Evolutionary conservation across 2,329 filamentous ascomycete species (phyloP).

Genomic region (Ceratocystis cubensis): DNA sequence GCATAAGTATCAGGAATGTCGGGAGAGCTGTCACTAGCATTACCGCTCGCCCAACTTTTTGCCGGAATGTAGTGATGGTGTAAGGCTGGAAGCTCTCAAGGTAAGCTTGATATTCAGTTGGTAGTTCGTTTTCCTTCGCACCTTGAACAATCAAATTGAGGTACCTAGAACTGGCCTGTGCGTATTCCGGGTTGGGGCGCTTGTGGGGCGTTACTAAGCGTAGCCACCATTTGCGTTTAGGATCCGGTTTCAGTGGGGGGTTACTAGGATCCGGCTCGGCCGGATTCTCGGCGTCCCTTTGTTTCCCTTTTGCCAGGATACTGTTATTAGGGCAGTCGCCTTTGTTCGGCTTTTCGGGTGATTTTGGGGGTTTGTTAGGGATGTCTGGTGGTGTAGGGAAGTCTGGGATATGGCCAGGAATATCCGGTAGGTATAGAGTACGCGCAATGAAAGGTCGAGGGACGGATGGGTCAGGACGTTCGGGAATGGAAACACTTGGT

Average conservation of each 20-base stretch:
- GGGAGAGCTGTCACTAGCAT: conserved; percentile 38
- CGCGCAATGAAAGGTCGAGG: conserved; percentile 64
- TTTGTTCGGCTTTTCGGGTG: conserved; percentile 23
- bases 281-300: conserved; percentile 20
- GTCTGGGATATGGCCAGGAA: conserved; percentile 35
- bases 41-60: conserved; percentile 56
- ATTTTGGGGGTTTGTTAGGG: conserved; percentile 25
- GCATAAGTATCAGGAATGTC: conserved; percentile 42
- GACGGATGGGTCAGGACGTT: conserved; percentile 43
- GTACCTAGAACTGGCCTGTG: conserved; percentile 75
- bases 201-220: conserved; percentile 35
- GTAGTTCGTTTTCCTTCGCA: conserved; percentile 67
- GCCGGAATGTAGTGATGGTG: conserved; percentile 51
- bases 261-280: conserved; percentile 21
- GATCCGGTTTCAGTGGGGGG: conserved; percentile 24
- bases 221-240: conserved; percentile 31
- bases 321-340: conserved; percentile 2
- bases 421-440: conserved; percentile 52
- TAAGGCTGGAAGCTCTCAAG: conserved; percentile 59
- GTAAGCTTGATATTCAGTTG: conserved; percentile 63
- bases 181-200: conserved; percentile 56
- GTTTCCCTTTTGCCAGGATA: not conserved
- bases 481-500: conserved; percentile 46
- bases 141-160: conserved; percentile 67
- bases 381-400: conserved; percentile 30